Base-by-base conservation (phyloP, 441 rosid species). In the Erysimum pusillum region DNA sequence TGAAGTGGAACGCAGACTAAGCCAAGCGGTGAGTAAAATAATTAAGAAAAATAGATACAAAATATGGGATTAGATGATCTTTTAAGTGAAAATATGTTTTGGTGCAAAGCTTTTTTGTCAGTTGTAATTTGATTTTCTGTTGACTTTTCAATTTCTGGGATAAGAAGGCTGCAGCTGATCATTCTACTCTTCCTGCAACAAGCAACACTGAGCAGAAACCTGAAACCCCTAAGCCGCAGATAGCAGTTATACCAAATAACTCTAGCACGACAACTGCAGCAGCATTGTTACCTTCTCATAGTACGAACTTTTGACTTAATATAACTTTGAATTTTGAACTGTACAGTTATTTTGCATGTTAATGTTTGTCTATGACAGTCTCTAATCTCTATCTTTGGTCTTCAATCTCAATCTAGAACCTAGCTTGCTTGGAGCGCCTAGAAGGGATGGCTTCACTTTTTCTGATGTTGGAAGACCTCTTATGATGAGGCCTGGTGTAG, bases 381-480 rank as follows among this genome's bases (percentile, higher is more conserved):
- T 68, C 49, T 56, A 17, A 57, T 70, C 53, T 68, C 49, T 56
- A 17, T 64, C 73, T 57, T 17, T 75, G 75, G 52, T 52, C 68
- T 80, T 57, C 42, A 36, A 57, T 61, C 74, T 56, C 66, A 66
- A 76, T 75, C 52, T 80, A 90, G 97, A 82, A 85, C 93, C 96
- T 71, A 83, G 92, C 75, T 85, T 92, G 86, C 91, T 91, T 77
- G 95, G 95, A 76, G 84, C 88, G 81, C 93, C 92, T 63, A 87
- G 84, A 81, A 83, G 88, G 69, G 95, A 88, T 70, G 79, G 54
- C 64, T 71, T 67, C 74, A 69, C 79, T 42, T 70, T 69, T 70
- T 35, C 72, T 67, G 85, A 82, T 57, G 60, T 58, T 71, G 82
- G 81, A 75, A 82, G 83, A 78, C 80, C 73, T 52, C 81, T 75